Conservation (phyloP, 2,329 filamentous ascomycete genomes). For the Aureobasidium subglaciale region DNA sequence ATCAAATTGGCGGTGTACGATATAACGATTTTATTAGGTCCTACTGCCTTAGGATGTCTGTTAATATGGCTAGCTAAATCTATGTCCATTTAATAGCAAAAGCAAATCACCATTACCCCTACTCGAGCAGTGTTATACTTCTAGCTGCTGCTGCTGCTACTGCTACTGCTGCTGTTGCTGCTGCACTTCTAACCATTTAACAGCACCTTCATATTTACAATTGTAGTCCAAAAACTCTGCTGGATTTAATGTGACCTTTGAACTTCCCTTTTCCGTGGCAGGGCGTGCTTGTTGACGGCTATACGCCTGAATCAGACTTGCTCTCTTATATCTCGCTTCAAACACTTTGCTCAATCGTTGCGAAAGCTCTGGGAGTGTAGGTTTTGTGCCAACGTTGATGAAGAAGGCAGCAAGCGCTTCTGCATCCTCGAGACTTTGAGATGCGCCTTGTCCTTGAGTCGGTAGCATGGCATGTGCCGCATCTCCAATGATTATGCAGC, state of each 20-base stretch:
- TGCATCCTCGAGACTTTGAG: slow-evolving; percentile 37
- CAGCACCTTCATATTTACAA: slow-evolving; percentile 31
- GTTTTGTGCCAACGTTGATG: slow-evolving; percentile 17
- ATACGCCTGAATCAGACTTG: slow-evolving; percentile 36
- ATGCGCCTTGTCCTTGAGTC: slow-evolving; percentile 30
- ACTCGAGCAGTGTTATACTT: no score
- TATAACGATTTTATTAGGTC: no score
- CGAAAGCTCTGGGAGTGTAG: slow-evolving; percentile 21
- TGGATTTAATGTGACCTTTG: slow-evolving; percentile 31
- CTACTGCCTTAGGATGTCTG: no score
- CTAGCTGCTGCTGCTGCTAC: background rate
- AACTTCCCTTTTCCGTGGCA: slow-evolving; percentile 29
- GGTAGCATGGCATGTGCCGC: slow-evolving; percentile 26
- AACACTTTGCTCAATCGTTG: slow-evolving; percentile 22
- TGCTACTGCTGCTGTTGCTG: background rate
- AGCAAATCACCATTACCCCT: no score
- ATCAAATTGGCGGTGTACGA: no score
- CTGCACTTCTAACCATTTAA: slow-evolving; percentile 29
- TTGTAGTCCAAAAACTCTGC: slow-evolving; percentile 40
- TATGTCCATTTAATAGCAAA: no score
- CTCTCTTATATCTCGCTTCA: slow-evolving; percentile 31
- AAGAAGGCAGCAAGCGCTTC: slow-evolving; percentile 29
- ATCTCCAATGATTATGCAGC: slow-evolving; percentile 27
- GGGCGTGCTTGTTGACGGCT: slow-evolving; percentile 38
- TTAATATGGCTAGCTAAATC: no score